These are phyloP conservation scores for Artemisia argyi DNA, from an alignment of 129 eudicot species.

Conservation along the genomic window DNA sequence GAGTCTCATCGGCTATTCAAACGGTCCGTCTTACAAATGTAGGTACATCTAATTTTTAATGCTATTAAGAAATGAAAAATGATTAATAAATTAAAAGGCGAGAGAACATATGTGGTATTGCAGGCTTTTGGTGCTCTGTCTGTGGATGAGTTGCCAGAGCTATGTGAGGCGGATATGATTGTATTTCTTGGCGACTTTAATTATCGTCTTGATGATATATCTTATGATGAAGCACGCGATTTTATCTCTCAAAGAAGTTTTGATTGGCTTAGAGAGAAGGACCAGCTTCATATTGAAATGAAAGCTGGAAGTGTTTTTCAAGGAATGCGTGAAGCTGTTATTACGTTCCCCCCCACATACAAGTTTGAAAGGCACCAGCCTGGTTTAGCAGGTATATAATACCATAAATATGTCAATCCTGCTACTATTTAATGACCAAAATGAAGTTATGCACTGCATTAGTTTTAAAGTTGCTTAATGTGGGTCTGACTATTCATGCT, in stretches of 20 bases:
- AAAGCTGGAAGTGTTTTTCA: conserved; percentile 92
- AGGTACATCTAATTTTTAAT: conserved; percentile 36
- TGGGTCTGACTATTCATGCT: conserved; percentile 8
- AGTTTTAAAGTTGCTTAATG: conserved; percentile 16
- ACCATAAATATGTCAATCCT: neutral
- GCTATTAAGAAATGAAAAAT: neutral
- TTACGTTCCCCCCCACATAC: conserved; percentile 90
- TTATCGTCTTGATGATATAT: conserved; percentile 87
- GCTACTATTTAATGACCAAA: conserved; percentile 6
- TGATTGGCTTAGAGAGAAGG: conserved; percentile 96
- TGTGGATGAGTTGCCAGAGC: conserved; percentile 68
- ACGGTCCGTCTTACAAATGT: conserved; percentile 66
- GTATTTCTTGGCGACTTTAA: conserved; percentile 92
- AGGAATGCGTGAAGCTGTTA: conserved; percentile 98
- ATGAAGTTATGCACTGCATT: neutral
- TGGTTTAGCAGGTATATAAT: conserved; percentile 80
- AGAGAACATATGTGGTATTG: conserved; percentile 15
- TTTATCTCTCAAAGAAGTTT: conserved; percentile 91
- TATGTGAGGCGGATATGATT: conserved; percentile 93
- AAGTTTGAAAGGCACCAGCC: conserved; percentile 87
- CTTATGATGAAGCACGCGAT: conserved; percentile 97
- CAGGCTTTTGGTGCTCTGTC: conserved; percentile 55
- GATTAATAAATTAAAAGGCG: neutral
- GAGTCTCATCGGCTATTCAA: conserved; percentile 68
- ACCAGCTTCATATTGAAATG: conserved; percentile 90